Conservation (phyloP, 2,329 filamentous ascomycete species). For the Eutypa lata region DNA sequence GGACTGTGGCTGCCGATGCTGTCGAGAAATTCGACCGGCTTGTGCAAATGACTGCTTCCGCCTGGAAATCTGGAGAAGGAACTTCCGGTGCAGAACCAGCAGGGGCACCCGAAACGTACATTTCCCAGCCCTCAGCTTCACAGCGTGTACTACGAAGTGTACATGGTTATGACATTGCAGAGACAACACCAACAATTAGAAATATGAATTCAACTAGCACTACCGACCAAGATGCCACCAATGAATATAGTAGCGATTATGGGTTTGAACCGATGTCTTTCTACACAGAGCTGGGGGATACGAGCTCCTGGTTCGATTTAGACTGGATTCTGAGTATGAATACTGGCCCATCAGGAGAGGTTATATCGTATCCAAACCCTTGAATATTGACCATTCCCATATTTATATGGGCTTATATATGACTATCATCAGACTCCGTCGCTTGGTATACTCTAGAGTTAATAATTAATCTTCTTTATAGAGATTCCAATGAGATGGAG, state of each 20-base stretch:
- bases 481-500: no score
- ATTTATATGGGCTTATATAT: no score
- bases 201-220: not conserved
- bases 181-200: no score
- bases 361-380: constrained; percentile 3
- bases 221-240: not conserved
- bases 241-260: constrained; percentile 2
- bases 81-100: no score
- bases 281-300: constrained; percentile 22
- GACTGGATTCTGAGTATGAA: constrained; percentile 17
- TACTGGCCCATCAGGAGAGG: constrained; percentile 6
- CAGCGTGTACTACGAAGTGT: no score
- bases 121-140: no score
- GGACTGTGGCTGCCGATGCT: constrained; percentile 35
- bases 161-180: no score
- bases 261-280: constrained; percentile 10
- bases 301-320: constrained; percentile 24
- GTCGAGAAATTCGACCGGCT: constrained; percentile 27
- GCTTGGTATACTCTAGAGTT: no score
- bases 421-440: no score
- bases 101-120: no score
- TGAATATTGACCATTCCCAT: no score
- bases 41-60: constrained; percentile 4
- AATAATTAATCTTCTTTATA: no score
- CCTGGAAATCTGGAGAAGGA: constrained; percentile 7